Conservation (phyloP, 768 basidiomycete species). For the Termitomyces sp. region DNA sequence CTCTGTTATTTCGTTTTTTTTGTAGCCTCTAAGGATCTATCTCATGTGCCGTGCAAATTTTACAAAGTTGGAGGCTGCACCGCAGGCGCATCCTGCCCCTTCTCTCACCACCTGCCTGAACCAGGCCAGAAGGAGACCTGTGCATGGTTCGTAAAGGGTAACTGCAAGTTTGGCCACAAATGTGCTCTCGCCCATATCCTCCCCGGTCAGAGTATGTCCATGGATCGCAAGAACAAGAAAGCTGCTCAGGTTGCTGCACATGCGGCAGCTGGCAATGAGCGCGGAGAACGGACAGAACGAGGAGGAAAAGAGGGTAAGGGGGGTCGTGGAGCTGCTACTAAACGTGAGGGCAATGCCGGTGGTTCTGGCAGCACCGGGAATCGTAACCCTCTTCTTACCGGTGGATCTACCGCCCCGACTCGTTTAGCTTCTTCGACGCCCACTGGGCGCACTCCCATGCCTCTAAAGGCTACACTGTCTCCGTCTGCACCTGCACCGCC, state of each 20-base stretch:
- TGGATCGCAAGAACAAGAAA: slow-evolving; percentile 98
- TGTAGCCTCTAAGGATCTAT: slow-evolving; percentile 69
- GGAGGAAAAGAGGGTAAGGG: slow-evolving; percentile 24
- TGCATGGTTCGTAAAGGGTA: slow-evolving; percentile 93
- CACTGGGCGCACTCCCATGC: slow-evolving; percentile 55
- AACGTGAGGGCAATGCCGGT: slow-evolving; percentile 29
- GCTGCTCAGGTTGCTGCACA: slow-evolving; percentile 70
- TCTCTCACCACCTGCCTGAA: slow-evolving; percentile 76
- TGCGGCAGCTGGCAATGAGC: slow-evolving; percentile 30
- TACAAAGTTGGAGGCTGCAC: slow-evolving; percentile 94
- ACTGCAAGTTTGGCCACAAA: slow-evolving; percentile 67
- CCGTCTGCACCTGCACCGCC: slow-evolving; percentile 80
- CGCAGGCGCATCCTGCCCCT: slow-evolving; percentile 92
- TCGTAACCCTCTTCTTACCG: slow-evolving; percentile 40
- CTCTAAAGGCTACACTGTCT: slow-evolving; percentile 66
- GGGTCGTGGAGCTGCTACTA: slow-evolving; percentile 31
- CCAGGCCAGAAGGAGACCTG: slow-evolving; percentile 81
- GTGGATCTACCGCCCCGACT: slow-evolving; percentile 69
- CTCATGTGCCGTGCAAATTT: slow-evolving; percentile 98
- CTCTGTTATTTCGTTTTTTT: slow-evolving; percentile 18
- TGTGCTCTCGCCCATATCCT: slow-evolving; percentile 94
- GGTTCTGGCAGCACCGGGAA: slow-evolving; percentile 18
- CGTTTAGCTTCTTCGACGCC: slow-evolving; percentile 36
- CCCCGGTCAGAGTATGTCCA: slow-evolving; percentile 90
- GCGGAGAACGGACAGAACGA: slow-evolving; percentile 25